Evolutionary conservation across 805 yeast species (phyloP).

Genomic region (Debaryomyces hansenii): DNA sequence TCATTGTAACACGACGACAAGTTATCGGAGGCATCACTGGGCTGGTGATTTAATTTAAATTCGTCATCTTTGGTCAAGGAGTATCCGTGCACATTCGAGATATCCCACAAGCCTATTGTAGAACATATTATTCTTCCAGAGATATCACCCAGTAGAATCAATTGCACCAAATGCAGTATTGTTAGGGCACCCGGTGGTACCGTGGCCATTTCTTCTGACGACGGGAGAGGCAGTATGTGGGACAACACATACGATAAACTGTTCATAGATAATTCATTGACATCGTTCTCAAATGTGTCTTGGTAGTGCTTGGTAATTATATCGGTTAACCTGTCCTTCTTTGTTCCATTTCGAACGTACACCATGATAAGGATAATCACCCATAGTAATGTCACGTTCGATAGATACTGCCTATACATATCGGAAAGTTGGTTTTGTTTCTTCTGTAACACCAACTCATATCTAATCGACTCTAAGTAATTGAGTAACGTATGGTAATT

Average conservation of each 20-base stretch:
- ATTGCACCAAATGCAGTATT: not conserved
- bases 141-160: constrained; percentile 17
- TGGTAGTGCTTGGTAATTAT: not conserved
- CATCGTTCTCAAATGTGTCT: not conserved
- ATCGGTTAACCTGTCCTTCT: not conserved
- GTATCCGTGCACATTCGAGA: constrained; percentile 17
- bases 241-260: constrained; percentile 13
- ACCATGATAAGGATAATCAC: not conserved
- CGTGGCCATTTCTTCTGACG: constrained; percentile 1
- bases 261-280: constrained; percentile 8
- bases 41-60: not conserved
- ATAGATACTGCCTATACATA: constrained; percentile 11
- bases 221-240: constrained; percentile 11
- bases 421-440: constrained; percentile 2
- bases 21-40: not conserved
- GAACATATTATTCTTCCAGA: constrained; percentile 34
- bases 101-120: constrained; percentile 37
- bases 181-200: not conserved
- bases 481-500: constrained; percentile 26
- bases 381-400: constrained; percentile 21
- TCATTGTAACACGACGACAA: not conserved
- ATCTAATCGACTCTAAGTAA: constrained; percentile 22
- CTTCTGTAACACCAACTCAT: constrained; percentile 13
- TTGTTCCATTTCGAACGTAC: not conserved
- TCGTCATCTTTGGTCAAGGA: constrained; percentile 2